A percentile compares a stretch with the other conserved stretches of the same genome.
phyloP scores from a whole-genome alignment of 2,329 filamentous ascomycete species.

The Teratosphaeriaceae sp. region DNA sequence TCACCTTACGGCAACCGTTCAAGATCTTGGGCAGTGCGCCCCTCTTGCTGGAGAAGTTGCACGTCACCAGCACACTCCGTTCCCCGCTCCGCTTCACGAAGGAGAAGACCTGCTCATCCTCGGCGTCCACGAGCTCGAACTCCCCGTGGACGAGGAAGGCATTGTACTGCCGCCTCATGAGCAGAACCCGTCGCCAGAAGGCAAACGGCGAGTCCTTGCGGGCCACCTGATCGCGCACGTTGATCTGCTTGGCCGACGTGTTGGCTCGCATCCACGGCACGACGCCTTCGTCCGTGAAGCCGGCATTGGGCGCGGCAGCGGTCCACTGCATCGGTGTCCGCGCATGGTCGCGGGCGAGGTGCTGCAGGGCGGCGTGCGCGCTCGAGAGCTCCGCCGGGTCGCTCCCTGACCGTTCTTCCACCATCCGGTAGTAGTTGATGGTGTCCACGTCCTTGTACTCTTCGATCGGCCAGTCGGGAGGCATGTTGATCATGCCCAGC shows the following conservation, averaged over 20 bases:
- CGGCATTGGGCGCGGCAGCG: constrained; percentile 49
- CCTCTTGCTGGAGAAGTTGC: constrained; percentile 32
- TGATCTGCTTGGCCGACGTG: constrained; percentile 55
- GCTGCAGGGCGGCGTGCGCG: constrained; percentile 46
- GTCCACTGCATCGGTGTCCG: constrained; percentile 69
- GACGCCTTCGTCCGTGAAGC: constrained; percentile 52
- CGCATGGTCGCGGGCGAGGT: constrained; percentile 61
- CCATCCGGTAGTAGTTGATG: constrained; percentile 37
- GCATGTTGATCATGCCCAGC: constrained; percentile 60
- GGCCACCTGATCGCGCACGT: constrained; percentile 50
- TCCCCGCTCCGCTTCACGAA: constrained; percentile 30
- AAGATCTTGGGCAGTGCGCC: constrained; percentile 6
- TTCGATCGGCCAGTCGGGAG: constrained; percentile 52
- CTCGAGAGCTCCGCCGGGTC: constrained; percentile 35
- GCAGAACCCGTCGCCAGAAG: constrained; percentile 52
- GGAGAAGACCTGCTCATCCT: constrained; percentile 50
- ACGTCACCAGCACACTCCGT: constrained; percentile 29
- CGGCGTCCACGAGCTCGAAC: constrained; percentile 49
- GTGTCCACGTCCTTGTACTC: constrained; percentile 60
- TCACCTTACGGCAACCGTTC: constrained; percentile 13
- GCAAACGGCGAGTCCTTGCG: constrained; percentile 49
- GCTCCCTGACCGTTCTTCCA: constrained; percentile 24
- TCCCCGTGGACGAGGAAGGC: constrained; percentile 63
- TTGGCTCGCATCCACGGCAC: constrained; percentile 67
- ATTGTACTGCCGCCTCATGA: constrained; percentile 52